Evolutionary conservation across 2,329 filamentous ascomycete genomes (phyloP).

Genomic region (Didymella segeticola): DNA sequence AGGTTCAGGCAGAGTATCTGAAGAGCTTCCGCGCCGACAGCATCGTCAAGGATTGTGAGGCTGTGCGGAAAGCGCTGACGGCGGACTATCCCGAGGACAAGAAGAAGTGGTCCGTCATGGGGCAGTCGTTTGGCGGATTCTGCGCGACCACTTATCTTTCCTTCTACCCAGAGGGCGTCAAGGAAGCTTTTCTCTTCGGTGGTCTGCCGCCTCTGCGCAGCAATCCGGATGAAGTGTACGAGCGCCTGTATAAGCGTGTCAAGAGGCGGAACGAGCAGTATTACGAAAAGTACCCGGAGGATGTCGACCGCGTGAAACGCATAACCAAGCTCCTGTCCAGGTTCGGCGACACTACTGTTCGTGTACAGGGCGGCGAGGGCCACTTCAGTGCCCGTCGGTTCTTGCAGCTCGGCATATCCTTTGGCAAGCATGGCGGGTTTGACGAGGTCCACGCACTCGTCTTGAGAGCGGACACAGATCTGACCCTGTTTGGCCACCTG

Average conservation of each 20-base stretch:
- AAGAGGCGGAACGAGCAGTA: conserved; percentile 77
- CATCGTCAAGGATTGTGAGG: conserved; percentile 88
- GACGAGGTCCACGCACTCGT: conserved; percentile 62
- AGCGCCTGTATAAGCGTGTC: conserved; percentile 72
- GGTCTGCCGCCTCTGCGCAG: conserved; percentile 80
- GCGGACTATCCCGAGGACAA: conserved; percentile 71
- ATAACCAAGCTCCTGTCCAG: conserved; percentile 70
- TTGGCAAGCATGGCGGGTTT: conserved; percentile 71
- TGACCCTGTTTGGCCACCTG: conserved; percentile 77
- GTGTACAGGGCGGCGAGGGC: conserved; percentile 73
- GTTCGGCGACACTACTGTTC: conserved; percentile 63
- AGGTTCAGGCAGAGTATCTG: conserved; percentile 79
- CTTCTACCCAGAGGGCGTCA: conserved; percentile 75
- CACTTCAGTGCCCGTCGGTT: conserved; percentile 75
- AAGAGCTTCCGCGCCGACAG: conserved; percentile 87
- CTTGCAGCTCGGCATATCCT: conserved; percentile 76
- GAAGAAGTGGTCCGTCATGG: conserved; percentile 83
- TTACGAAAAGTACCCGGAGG: conserved; percentile 85
- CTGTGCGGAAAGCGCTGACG: conserved; percentile 78
- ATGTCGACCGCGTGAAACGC: conserved; percentile 70
- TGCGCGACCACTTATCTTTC: conserved; percentile 84
- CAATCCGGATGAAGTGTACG: conserved; percentile 76
- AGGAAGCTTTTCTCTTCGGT: conserved; percentile 83
- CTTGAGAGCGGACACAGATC: conserved; percentile 72
- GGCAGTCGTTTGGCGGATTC: conserved; percentile 93